Evolutionary conservation across 352 stramenopile species (phyloP).

Genomic region (Phytophthora nicotianae): DNA sequence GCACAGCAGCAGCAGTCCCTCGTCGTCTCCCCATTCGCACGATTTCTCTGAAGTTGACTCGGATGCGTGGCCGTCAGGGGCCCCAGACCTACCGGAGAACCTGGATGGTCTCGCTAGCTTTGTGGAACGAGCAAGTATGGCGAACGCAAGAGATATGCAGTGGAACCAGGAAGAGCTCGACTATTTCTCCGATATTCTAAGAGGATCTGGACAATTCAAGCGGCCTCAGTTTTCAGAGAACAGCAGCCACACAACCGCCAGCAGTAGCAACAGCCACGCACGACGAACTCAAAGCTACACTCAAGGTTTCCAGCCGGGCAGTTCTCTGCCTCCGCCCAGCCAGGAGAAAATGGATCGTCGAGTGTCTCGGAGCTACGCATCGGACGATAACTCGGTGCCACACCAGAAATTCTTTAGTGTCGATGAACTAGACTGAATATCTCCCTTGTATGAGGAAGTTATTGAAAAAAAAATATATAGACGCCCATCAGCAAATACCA

Average conservation of each 20-base stretch:
- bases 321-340: constrained; percentile 16
- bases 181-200: constrained; percentile 32
- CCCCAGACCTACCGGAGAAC: constrained; percentile 26
- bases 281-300: constrained; percentile 21
- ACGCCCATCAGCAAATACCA: background rate
- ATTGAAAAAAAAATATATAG: background rate
- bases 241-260: constrained; percentile 5
- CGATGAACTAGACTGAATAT: constrained; percentile 56
- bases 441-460: background rate
- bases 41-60: constrained; percentile 30
- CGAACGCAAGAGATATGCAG: constrained; percentile 26
- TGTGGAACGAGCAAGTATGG: constrained; percentile 28
- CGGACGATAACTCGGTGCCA: constrained; percentile 15
- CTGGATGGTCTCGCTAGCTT: constrained; percentile 35
- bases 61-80: constrained; percentile 26
- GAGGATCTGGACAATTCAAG: constrained; percentile 33
- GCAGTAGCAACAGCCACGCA: constrained; percentile 4
- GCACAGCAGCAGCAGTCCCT: constrained; percentile 25
- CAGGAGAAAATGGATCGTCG: constrained; percentile 11
- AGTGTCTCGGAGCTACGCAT: constrained; percentile 15
- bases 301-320: constrained; percentile 9
- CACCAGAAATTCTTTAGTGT: constrained; percentile 56
- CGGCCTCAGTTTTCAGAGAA: constrained; percentile 9
- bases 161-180: constrained; percentile 54
- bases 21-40: constrained; percentile 24